These are phyloP conservation scores for Aphanomyces invadans DNA, from an alignment of 352 stramenopile genomes.

Conservation along the genomic window DNA sequence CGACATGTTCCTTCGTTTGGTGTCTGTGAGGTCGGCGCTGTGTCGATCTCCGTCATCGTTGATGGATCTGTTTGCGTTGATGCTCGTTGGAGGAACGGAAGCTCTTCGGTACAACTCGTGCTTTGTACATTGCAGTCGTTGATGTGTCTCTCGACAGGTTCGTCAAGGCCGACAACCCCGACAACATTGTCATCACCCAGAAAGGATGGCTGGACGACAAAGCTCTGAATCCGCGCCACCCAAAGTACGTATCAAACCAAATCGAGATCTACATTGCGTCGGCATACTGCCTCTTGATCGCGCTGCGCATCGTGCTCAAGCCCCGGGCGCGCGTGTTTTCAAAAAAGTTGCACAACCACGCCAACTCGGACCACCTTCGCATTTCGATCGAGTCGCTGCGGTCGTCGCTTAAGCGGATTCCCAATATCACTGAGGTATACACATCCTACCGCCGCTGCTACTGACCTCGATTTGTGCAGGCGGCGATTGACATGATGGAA, in stretches of 20 bases:
- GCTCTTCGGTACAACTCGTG: slow-evolving; percentile 44
- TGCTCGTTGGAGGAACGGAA: slow-evolving; percentile 52
- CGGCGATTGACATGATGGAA: slow-evolving; percentile 86
- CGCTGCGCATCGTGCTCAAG: slow-evolving; percentile 77
- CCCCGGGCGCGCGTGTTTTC: slow-evolving; percentile 71
- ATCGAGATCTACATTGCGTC: slow-evolving; percentile 64
- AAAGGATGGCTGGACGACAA: slow-evolving; percentile 2
- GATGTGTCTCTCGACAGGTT: slow-evolving; percentile 8
- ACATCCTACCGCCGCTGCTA: too few relatives aligned
- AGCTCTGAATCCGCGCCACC: slow-evolving; percentile 8
- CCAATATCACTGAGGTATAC: slow-evolving; percentile 53
- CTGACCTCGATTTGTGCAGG: too few relatives aligned
- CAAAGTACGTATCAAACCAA: slow-evolving; percentile 26
- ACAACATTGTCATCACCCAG: slow-evolving; percentile 8
- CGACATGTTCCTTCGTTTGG: slow-evolving; percentile 72
- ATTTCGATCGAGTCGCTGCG: slow-evolving; percentile 80
- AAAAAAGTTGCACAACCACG: slow-evolving; percentile 85
- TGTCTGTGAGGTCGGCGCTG: slow-evolving; percentile 62
- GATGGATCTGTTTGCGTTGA: slow-evolving; percentile 59
- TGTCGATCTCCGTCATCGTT: slow-evolving; percentile 79
- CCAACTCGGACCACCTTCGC: slow-evolving; percentile 77
- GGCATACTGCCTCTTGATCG: slow-evolving; percentile 56
- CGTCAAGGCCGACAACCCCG: background rate
- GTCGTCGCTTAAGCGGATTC: slow-evolving; percentile 68
- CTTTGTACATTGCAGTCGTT: slow-evolving; percentile 20